Percentiles rank a stretch among this genome's conserved stretches.
These are phyloP conservation scores for Oryza longistaminata DNA, from an alignment of 176 grass and related monocot genomes.

Conservation along the genomic window DNA sequence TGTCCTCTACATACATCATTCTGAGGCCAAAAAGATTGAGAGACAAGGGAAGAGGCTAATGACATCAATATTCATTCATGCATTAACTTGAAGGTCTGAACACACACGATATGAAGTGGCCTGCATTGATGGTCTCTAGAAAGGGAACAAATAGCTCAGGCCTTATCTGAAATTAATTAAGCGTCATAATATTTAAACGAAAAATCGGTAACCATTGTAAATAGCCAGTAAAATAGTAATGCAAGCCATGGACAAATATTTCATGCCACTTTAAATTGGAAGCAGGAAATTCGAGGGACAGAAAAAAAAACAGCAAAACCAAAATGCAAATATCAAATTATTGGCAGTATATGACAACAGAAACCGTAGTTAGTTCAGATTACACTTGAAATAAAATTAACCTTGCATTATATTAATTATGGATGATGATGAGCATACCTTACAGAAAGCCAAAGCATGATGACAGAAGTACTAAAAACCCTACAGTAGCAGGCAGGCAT, in stretches of 20 bases:
- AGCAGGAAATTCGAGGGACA: too few relatives aligned
- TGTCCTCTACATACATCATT: neutral
- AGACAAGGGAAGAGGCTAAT: neutral
- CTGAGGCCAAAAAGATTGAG: neutral
- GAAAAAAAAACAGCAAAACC: neutral
- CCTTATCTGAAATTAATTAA: neutral
- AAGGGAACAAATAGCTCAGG: neutral
- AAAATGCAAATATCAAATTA: neutral
- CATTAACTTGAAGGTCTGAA: neutral
- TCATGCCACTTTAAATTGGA: neutral
- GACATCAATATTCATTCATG: neutral
- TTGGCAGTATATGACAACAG: neutral
- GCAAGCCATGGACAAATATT: neutral
- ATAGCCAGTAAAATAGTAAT: neutral
- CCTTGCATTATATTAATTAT: slow-evolving; percentile 40
- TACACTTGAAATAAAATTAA: neutral
- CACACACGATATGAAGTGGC: neutral
- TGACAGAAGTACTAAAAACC: slow-evolving; percentile 35
- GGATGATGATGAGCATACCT: slow-evolving; percentile 21
- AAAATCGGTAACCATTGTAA: neutral
- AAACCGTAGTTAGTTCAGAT: neutral
- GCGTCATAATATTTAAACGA: neutral
- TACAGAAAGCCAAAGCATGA: slow-evolving; percentile 47
- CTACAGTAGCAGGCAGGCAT: slow-evolving; percentile 45
- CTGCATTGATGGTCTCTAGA: neutral